Evolutionary conservation across 352 stramenopile species (phyloP).

Genomic region (Phytopythium boreale): DNA sequence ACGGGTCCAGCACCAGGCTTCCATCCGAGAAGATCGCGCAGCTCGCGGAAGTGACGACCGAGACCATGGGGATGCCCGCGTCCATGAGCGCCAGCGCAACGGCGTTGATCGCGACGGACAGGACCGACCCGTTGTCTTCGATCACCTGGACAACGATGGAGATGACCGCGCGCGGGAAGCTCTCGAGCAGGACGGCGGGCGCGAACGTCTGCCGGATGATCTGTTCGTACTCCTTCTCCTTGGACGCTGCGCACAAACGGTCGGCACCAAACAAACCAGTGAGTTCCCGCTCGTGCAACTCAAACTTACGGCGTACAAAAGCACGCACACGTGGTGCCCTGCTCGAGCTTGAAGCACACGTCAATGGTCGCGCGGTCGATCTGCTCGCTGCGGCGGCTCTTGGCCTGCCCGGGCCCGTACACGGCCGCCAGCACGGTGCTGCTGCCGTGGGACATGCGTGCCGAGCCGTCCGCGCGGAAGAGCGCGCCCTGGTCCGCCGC

Average conservation of each 20-base stretch:
- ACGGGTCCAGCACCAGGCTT: slow-evolving; percentile 67
- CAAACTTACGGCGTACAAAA: background rate
- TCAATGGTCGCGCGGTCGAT: slow-evolving; percentile 60
- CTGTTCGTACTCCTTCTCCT: slow-evolving; percentile 85
- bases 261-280: background rate
- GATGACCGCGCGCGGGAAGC: slow-evolving; percentile 80
- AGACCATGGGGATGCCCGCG: slow-evolving; percentile 72
- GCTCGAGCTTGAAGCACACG: slow-evolving; percentile 80
- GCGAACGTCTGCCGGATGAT: slow-evolving; percentile 78
- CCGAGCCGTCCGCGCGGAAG: slow-evolving; percentile 76
- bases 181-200: slow-evolving; percentile 60
- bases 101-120: slow-evolving; percentile 81
- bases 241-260: slow-evolving; percentile 38
- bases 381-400: slow-evolving; percentile 68
- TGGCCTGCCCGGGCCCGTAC: slow-evolving; percentile 72
- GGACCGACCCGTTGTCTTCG: slow-evolving; percentile 75
- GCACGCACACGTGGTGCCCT: slow-evolving; percentile 62
- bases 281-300: background rate
- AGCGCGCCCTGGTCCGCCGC: slow-evolving; percentile 73
- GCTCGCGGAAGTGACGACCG: slow-evolving; percentile 64
- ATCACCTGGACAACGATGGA: slow-evolving; percentile 86
- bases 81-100: slow-evolving; percentile 77
- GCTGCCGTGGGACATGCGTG: slow-evolving; percentile 73
- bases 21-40: slow-evolving; percentile 66
- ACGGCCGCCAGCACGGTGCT: slow-evolving; percentile 73